Evolutionary conservation across 148 eudicot genomes (phyloP), one percentile per base, ranked within the genome.

Genomic region (Agrostemma githago): DNA sequence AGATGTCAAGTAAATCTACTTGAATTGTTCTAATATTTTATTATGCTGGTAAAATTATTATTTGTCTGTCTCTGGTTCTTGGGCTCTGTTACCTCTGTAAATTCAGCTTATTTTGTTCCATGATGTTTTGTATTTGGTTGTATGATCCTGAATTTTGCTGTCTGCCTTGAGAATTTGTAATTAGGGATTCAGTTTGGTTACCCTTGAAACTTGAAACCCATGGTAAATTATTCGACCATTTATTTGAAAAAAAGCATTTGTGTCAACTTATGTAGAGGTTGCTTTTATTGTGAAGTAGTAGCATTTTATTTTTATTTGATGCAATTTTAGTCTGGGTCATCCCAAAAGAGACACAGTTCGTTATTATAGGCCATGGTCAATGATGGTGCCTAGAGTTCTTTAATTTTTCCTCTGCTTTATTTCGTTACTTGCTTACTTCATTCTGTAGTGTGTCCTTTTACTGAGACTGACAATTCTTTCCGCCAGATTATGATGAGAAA

Each of bases 401-500:
- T 59, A 26, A 9, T n/a, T 12, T 9, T n/a, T 51, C 15, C 60
- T 51, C 60, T 39, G 14, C 34, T 21, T 48, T 48, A 48, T 8
- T 48, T 48, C 53, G 11, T 51, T 48, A 51, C 7, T 71, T 60
- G 72, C 37, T 46, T 21, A 21, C 56, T 38, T 61, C n/a, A 59
- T 77, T 77, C 19, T 53, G 54, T 68, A 69, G 56, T 66, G 61
- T 15, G 42, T 62, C 51, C 38, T 65, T 37, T 56, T 37, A 58
- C 69, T 56, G 41, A 60, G 53, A 42, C 72, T 37, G 44, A 14
- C 70, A 67, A 43, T 56, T 20, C 54, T 46, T 4, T 75, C 48
- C 72, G 51, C 78, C 84, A 95, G 99, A 87, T 84, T 95, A 95
- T 79, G 89, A 90, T 77, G 89, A 89, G 79, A 95, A 95, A 79